A percentile compares a stretch with the other conserved stretches of the same genome.
These are phyloP conservation scores for Populus nigra DNA, from an alignment of 345 rosid species.

Conservation along the genomic window DNA sequence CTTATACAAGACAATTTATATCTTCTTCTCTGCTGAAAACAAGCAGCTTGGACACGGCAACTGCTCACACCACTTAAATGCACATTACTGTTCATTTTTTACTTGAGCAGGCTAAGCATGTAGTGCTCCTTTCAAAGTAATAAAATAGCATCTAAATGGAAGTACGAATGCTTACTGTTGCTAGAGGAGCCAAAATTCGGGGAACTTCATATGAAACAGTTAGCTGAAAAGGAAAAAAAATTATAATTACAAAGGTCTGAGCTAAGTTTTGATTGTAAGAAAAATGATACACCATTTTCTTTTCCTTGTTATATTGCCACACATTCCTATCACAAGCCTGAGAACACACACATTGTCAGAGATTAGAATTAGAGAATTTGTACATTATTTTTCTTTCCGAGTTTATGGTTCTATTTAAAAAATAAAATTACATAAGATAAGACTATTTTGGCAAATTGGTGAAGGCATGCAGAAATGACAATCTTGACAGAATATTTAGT, in stretches of 20 bases:
- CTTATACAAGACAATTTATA: not conserved
- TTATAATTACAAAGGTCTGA: not conserved
- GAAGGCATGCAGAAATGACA: conserved; percentile 1
- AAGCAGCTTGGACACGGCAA: not conserved
- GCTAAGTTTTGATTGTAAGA: not conserved
- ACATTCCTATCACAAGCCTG: not conserved
- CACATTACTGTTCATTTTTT: not conserved
- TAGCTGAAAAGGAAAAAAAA: conserved; percentile 55
- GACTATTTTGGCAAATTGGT: not conserved
- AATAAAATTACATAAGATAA: not conserved
- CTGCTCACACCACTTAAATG: not conserved
- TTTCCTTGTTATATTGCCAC: not conserved
- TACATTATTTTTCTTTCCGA: not conserved
- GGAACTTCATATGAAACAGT: conserved; percentile 96
- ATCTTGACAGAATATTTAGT: not conserved
- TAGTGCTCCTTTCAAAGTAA: not conserved
- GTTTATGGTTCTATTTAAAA: not conserved
- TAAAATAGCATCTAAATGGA: not conserved
- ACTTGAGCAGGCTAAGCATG: not conserved
- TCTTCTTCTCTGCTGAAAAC: not conserved
- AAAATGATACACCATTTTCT: not conserved
- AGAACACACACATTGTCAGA: not conserved
- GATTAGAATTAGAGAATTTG: not conserved
- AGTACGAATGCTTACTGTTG: conserved; percentile 55
- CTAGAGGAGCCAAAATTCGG: conserved; percentile 65